Conservation (phyloP, 2,329 filamentous ascomycete genomes). For the Didymella segeticola region DNA sequence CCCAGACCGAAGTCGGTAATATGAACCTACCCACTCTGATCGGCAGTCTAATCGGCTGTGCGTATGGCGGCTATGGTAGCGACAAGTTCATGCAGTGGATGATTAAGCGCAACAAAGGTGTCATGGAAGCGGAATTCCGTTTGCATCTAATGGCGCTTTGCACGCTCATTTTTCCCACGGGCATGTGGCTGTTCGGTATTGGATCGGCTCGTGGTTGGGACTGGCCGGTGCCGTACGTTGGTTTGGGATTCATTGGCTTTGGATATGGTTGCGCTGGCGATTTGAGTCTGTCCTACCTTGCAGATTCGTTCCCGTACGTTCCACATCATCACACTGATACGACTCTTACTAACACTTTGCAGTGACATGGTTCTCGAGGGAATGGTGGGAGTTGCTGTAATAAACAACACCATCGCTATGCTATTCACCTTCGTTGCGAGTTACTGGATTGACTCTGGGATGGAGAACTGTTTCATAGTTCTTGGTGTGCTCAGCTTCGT, state of each 20-base stretch:
- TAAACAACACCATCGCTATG: conserved; percentile 29
- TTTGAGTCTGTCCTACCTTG: conserved; percentile 41
- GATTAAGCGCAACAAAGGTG: conserved; percentile 60
- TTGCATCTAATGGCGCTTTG: conserved; percentile 60
- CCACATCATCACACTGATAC: not conserved
- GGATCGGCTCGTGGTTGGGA: conserved; percentile 59
- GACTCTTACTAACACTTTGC: not conserved
- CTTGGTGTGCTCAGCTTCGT: conserved; percentile 27
- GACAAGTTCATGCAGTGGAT: conserved; percentile 64
- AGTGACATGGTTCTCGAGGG: conserved; percentile 30
- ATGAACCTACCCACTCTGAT: conserved; percentile 65
- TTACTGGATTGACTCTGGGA: conserved; percentile 26
- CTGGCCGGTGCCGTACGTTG: conserved; percentile 63
- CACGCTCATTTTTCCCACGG: conserved; percentile 58
- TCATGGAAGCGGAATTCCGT: conserved; percentile 63
- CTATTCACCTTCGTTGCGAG: conserved; percentile 26
- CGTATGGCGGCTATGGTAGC: conserved; percentile 64
- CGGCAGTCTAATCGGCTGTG: conserved; percentile 62
- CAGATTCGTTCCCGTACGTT: conserved; percentile 27
- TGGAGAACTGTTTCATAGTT: conserved; percentile 31
- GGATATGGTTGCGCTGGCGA: conserved; percentile 66
- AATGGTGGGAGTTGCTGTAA: conserved; percentile 30
- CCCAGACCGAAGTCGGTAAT: conserved; percentile 60
- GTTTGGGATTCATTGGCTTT: conserved; percentile 64
- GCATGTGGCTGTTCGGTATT: conserved; percentile 62